Evolutionary conservation across 345 rosid species (phyloP).

Genomic region (Corchorus capsularis): DNA sequence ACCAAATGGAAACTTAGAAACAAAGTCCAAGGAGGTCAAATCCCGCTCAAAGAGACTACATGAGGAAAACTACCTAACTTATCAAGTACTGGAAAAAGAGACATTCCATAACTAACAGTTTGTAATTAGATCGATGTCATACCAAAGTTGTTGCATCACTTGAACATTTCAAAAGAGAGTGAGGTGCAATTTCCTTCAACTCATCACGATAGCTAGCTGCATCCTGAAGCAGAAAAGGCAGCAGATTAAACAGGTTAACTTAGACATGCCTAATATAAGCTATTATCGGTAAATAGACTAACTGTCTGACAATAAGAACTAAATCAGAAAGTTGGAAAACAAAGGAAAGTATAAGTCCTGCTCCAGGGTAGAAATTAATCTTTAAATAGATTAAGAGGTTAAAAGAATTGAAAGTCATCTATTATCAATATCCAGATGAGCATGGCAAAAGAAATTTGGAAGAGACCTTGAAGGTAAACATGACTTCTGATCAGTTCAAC

Average conservation of each 20-base stretch:
- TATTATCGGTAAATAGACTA: neutral
- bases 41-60: neutral
- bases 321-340: neutral
- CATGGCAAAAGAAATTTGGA: too few species aligned
- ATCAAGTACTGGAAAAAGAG: slow-evolving; percentile 4
- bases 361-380: neutral
- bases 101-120: slow-evolving; percentile 9
- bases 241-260: neutral
- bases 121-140: slow-evolving; percentile 23
- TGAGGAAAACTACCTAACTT: neutral
- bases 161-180: slow-evolving; percentile 60
- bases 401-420: neutral
- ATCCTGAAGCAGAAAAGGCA: slow-evolving; percentile 42
- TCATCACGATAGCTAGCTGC: slow-evolving; percentile 58
- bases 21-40: slow-evolving; percentile 2
- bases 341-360: neutral
- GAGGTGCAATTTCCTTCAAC: slow-evolving; percentile 64
- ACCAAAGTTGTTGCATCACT: slow-evolving; percentile 81
- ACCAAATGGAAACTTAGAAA: neutral
- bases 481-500: neutral
- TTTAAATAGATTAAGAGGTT: neutral
- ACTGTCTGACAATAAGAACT: neutral
- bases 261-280: neutral
- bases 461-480: neutral
- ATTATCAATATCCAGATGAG: neutral